Base-by-base conservation (phyloP, 805 yeast species). In the Metschnikowia amazonensis region DNA sequence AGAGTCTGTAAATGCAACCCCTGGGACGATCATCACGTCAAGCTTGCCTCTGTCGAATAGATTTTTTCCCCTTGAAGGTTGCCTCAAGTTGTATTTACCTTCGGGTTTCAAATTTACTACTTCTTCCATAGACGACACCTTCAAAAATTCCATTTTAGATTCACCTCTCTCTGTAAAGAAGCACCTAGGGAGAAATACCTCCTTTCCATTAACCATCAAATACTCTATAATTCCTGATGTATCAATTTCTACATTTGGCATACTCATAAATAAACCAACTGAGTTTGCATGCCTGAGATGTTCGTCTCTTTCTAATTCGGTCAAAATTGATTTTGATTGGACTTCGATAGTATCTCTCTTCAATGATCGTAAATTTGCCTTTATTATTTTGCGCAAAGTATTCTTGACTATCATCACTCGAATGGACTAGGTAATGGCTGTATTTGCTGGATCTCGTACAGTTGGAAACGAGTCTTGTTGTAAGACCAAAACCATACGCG, bases 1-100 rank as follows among this genome's bases (percentile, higher is more conserved):
- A 1, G 47, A 47, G 4, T 23, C 52, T 1, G 86, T 76, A 62
- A 87, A 90, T 1, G 87, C 96, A 1, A 92, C 83, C 0, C 95
- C 97, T 0, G 98, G 98, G 0, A 92, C 72, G 5, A 92, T 64
- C 5, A 92, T 67, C 8, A 92, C 56, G 54, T 92, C 97, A 18
- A 92, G 64, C 2, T 46, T 52, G 2, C 64, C 66, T 0, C 57
- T 25, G 1, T 56, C 57, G 41, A 64, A 43, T 3, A 52, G 46
- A 47, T 70, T 65, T 0, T 63, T 62, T 0, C 70, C 68, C 0
- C 53, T 50, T 1, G 52, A 59, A 1, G 97, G 97, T 59, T 90
- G 97, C 42, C 76, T 61, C 16, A 90, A 63, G 21, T 77, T 60
- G 57, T 78, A 89, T 45, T 70, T 77, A 0, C 97, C 97, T 29